Evolutionary conservation across 2,329 filamentous ascomycete genomes (phyloP).

Genomic region (Allantophomopsis lycopodina): DNA sequence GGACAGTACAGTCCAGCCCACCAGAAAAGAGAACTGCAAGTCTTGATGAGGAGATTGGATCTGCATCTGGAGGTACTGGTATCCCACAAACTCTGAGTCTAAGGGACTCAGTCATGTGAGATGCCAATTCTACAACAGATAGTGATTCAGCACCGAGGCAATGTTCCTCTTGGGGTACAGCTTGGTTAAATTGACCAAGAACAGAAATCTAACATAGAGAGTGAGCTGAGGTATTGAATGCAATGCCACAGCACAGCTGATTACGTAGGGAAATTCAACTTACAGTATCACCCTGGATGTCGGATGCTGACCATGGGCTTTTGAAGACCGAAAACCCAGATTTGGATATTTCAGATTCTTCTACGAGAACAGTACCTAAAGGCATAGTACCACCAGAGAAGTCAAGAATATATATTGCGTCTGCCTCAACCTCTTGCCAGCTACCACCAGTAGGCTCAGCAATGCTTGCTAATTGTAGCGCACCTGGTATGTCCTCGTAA

Average conservation of each 20-base stretch:
- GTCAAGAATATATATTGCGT: conserved; percentile 50
- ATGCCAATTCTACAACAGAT: conserved; percentile 37
- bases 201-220: conserved; percentile 3
- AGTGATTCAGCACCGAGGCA: conserved; percentile 25
- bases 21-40: conserved; percentile 86
- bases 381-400: too few relatives aligned
- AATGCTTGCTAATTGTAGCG: conserved; percentile 57
- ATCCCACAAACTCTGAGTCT: conserved; percentile 50
- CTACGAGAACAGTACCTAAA: too few relatives aligned
- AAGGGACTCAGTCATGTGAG: conserved; percentile 46
- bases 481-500: conserved; percentile 21
- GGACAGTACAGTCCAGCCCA: conserved; percentile 80
- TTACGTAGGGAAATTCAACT: conserved; percentile 1
- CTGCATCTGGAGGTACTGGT: conserved; percentile 35
- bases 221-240: conserved; percentile 1
- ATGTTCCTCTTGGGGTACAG: conserved; percentile 20
- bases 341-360: conserved; percentile 1
- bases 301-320: conserved; percentile 2
- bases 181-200: conserved; percentile 17
- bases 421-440: conserved; percentile 75
- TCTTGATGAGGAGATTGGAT: conserved; percentile 25
- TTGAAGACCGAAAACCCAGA: conserved; percentile 2
- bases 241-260: neutral
- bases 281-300: conserved; percentile 1
- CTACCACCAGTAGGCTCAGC: conserved; percentile 33